Evolutionary conservation across 2,329 filamentous ascomycete species (phyloP).

Genomic region (Epichloe coenophiala): DNA sequence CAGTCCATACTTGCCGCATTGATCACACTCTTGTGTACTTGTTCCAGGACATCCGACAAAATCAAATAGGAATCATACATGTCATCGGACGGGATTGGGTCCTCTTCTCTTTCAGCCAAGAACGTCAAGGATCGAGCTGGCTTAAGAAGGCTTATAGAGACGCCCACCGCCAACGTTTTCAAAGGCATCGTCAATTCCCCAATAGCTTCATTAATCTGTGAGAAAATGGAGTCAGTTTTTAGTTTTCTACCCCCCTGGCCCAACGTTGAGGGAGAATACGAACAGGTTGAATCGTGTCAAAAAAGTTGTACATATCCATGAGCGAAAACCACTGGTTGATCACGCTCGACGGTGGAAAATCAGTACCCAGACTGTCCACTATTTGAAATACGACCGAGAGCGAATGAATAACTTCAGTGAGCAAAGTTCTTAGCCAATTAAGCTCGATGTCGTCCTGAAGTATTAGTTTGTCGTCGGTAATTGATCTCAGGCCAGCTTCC

Average conservation of each 20-base stretch:
- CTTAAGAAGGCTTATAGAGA: constrained; percentile 62
- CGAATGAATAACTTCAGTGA: constrained; percentile 61
- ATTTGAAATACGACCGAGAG: constrained; percentile 62
- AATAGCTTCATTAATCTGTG: constrained; percentile 25
- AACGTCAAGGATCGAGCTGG: constrained; percentile 39
- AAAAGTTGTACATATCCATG: constrained; percentile 54
- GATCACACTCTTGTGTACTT: constrained; percentile 59
- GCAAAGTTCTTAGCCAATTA: constrained; percentile 47
- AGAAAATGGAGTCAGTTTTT: not conserved
- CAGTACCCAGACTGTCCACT: constrained; percentile 42
- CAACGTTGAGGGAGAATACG: constrained; percentile 4
- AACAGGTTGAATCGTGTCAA: constrained; percentile 44
- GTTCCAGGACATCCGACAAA: constrained; percentile 54
- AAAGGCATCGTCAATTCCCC: constrained; percentile 46
- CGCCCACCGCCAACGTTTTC: constrained; percentile 54
- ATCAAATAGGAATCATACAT: constrained; percentile 48
- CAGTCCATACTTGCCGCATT: constrained; percentile 41
- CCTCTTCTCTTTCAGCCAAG: constrained; percentile 25
- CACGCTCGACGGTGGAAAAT: constrained; percentile 43
- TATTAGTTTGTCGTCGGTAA: constrained; percentile 35
- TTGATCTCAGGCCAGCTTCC: constrained; percentile 33
- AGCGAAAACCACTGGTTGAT: constrained; percentile 64
- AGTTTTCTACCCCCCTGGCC: not conserved
- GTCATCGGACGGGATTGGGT: constrained; percentile 20
- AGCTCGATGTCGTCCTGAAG: constrained; percentile 39